phyloP scores from a whole-genome alignment of 495 filamentous ascomycete genomes.

The Aspergillus campestris region DNA sequence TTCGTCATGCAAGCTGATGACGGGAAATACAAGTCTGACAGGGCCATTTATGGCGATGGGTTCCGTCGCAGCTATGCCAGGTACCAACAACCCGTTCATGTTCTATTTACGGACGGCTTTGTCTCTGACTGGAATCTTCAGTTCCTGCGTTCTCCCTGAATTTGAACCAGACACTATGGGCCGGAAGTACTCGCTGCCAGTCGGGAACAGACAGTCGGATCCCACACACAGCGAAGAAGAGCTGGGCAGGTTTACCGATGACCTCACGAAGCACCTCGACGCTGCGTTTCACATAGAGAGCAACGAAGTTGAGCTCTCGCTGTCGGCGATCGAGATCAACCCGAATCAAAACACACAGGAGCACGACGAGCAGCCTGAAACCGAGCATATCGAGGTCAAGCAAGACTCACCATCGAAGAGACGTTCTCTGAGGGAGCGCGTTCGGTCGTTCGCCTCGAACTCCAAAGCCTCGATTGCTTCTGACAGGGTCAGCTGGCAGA shows the following conservation, averaged over 20 bases:
- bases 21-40: no score
- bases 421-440: not conserved
- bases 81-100: no score
- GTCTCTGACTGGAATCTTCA: no score
- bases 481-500: constrained; percentile 1
- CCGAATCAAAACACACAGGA: no score
- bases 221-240: not conserved
- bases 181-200: not conserved
- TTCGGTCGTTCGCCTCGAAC: no score
- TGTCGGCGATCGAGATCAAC: not conserved
- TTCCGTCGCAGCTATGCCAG: no score
- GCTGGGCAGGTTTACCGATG: not conserved
- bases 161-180: no score
- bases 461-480: not conserved
- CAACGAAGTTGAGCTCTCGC: not conserved
- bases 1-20: no score
- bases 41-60: no score
- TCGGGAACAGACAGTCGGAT: not conserved
- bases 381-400: not conserved
- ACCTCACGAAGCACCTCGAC: constrained; percentile 4
- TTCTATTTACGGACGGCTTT: no score
- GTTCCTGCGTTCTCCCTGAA: no score
- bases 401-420: constrained; percentile 3
- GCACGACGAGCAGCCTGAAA: not conserved
- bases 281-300: constrained; percentile 4